These are phyloP conservation scores for Lactarius tabidus DNA, from an alignment of 768 basidiomycete genomes.

Conservation along the genomic window DNA sequence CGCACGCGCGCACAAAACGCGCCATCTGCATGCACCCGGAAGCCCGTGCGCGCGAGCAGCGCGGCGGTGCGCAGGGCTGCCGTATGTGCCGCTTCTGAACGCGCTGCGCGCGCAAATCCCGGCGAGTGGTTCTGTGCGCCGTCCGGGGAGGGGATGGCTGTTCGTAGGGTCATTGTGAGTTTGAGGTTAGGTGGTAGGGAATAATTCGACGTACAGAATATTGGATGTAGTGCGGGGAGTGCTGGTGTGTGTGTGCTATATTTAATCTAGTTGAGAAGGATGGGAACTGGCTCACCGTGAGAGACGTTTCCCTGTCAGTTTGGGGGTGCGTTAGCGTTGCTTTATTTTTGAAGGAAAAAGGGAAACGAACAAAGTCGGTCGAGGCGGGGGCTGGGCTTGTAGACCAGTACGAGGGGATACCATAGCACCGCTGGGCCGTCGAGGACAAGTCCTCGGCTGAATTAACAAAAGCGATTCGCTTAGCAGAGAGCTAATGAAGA, in stretches of 20 bases:
- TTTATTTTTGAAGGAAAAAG: not conserved
- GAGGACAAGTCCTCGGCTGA: constrained; percentile 25
- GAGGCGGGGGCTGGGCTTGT: constrained; percentile 15
- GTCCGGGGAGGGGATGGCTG: constrained; percentile 17
- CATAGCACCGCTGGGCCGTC: constrained; percentile 19
- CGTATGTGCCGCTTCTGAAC: constrained; percentile 19
- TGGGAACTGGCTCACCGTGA: constrained; percentile 24
- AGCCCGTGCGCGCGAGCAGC: constrained; percentile 23
- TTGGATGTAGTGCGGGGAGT: constrained; percentile 23
- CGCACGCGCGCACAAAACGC: constrained; percentile 22
- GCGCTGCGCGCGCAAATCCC: constrained; percentile 22
- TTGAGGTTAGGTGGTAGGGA: too few relatives aligned
- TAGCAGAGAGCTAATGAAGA: not conserved
- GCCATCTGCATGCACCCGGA: constrained; percentile 21
- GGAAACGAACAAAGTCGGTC: constrained; percentile 23
- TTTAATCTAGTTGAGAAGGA: too few relatives aligned
- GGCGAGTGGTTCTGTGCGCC: constrained; percentile 22
- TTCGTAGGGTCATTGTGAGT: not conserved
- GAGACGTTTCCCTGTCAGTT: constrained; percentile 24
- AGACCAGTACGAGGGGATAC: constrained; percentile 15
- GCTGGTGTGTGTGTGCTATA: constrained; percentile 8
- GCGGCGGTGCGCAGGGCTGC: constrained; percentile 18
- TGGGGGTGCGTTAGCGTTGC: not conserved
- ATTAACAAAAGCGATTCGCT: not conserved
- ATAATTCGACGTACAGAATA: constrained; percentile 16